Conservation (phyloP, 2,329 filamentous ascomycete genomes). For the Verticillium zaregamsianum region DNA sequence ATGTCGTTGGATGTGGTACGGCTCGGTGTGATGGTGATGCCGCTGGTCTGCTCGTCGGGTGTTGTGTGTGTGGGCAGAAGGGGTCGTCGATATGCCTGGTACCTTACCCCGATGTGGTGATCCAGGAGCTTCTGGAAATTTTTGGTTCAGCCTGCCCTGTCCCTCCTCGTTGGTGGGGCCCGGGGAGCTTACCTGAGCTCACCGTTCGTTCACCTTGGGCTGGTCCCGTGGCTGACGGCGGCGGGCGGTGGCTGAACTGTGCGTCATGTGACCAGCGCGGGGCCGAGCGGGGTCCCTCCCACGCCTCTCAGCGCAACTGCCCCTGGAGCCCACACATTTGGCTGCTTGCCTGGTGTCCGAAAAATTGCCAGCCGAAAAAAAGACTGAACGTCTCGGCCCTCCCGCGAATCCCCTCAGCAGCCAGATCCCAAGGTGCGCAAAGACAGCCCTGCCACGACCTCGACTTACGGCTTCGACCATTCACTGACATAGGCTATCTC, state of each 20-base stretch:
- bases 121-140: slow-evolving; percentile 3
- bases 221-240: not conserved
- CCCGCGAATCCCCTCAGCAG: not conserved
- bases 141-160: not conserved
- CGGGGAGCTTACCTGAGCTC: not conserved
- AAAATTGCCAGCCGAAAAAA: slow-evolving; percentile 6
- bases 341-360: slow-evolving; percentile 2
- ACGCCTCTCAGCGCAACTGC: not conserved
- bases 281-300: slow-evolving; percentile 3
- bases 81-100: not conserved
- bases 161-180: slow-evolving; percentile 1
- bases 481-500: not conserved
- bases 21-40: not conserved
- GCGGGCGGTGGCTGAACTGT: not conserved
- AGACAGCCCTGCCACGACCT: not conserved
- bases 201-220: not conserved
- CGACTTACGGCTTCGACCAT: not conserved
- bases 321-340: slow-evolving; percentile 2
- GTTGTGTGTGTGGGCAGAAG: not conserved
- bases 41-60: not conserved
- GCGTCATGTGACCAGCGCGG: slow-evolving; percentile 4
- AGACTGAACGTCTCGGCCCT: not conserved
- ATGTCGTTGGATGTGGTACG: not conserved
- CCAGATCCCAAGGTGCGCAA: not conserved
- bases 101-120: not conserved